A percentile compares a stretch with the other conserved stretches of the same genome.
Evolutionary conservation across 345 rosid species (phyloP).

Genomic region (Noccaea caerulescens): DNA sequence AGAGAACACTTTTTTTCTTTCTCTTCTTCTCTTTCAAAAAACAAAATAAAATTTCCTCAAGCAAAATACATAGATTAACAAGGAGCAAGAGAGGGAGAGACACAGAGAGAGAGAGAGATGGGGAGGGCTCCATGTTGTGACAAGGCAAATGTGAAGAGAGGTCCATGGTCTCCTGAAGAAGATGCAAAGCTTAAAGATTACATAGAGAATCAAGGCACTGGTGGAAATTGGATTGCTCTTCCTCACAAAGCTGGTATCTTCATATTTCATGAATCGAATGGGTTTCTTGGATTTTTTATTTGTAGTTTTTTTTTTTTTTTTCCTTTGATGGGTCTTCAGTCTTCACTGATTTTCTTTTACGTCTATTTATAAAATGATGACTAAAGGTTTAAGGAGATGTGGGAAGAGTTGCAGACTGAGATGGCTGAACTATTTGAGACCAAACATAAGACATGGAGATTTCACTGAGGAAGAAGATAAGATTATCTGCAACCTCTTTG

Average conservation of each 20-base stretch:
- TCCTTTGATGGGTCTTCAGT: conserved; percentile 8
- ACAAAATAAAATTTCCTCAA: conserved; percentile 25
- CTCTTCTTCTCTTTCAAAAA: conserved; percentile 30
- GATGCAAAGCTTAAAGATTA: conserved; percentile 81
- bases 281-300: background rate
- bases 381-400: conserved; percentile 76
- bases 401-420: conserved; percentile 93
- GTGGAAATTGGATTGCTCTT: conserved; percentile 84
- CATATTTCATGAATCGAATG: conserved; percentile 1
- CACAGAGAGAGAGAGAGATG: conserved; percentile 49
- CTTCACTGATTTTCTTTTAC: background rate
- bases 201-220: conserved; percentile 67
- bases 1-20: conserved; percentile 23
- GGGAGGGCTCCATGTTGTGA: conserved; percentile 98
- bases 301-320: conserved; percentile 5
- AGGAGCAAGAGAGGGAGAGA: conserved; percentile 26
- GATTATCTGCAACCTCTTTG: conserved; percentile 68
- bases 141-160: conserved; percentile 86
- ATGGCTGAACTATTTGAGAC: conserved; percentile 92
- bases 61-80: conserved; percentile 15
- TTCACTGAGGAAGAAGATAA: conserved; percentile 81
- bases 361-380: background rate
- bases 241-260: conserved; percentile 77
- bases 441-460: conserved; percentile 90
- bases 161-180: conserved; percentile 98